phyloP scores from a whole-genome alignment of 1,139 yeast genomes.

The Zygosaccharomyces sapae region DNA sequence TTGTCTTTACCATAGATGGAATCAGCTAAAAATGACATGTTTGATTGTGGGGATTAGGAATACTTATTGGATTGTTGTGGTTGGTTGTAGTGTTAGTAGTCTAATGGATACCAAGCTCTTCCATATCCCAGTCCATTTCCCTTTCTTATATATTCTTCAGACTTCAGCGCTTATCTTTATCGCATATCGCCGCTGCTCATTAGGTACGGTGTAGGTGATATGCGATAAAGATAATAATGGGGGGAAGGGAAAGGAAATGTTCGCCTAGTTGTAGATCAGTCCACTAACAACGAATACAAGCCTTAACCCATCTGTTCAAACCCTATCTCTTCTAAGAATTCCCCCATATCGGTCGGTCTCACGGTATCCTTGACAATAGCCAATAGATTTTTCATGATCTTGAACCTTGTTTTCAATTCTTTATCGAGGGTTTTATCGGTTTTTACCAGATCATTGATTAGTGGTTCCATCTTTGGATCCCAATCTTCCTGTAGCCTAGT shows the following conservation, averaged over 20 bases:
- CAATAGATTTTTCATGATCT: conserved; percentile 15
- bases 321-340: conserved; percentile 27
- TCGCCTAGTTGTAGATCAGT: not conserved
- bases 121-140: not conserved
- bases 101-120: no score
- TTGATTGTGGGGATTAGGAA: conserved; percentile 1
- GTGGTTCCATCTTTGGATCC: conserved; percentile 19
- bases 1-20: conserved; percentile 87
- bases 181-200: conserved; percentile 10
- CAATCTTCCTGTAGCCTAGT: conserved; percentile 15
- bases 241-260: not conserved
- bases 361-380: conserved; percentile 24
- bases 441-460: conserved; percentile 11
- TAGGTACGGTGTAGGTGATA: conserved; percentile 6
- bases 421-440: conserved; percentile 17
- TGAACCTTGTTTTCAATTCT: conserved; percentile 18
- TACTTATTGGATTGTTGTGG: not conserved
- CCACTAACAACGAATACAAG: not conserved
- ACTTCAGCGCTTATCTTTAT: conserved; percentile 9
- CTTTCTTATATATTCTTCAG: conserved; percentile 1
- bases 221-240: conserved; percentile 2
- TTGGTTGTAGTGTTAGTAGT: not conserved
- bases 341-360: conserved; percentile 24
- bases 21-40: conserved; percentile 30
- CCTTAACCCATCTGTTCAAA: conserved; percentile 13